Evolutionary conservation across 495 filamentous ascomycete genomes (phyloP).

Genomic region (Barbatosphaeria neglecta): DNA sequence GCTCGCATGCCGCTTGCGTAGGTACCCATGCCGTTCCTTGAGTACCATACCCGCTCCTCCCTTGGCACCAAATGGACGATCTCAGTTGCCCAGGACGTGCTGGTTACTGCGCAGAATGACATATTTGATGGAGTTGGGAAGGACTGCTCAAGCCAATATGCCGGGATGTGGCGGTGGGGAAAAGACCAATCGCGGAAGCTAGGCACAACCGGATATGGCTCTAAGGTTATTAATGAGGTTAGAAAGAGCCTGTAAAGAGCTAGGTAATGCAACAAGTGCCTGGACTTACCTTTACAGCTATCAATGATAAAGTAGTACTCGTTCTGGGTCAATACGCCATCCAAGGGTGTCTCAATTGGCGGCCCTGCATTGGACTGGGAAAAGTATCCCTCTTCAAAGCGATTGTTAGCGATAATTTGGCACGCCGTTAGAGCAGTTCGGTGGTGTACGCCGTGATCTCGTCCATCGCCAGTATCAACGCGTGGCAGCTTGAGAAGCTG

Average conservation of each 20-base stretch:
- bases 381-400: not conserved
- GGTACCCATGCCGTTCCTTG: too few relatives aligned
- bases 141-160: too few relatives aligned
- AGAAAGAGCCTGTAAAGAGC: not conserved
- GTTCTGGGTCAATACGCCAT: not conserved
- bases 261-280: too few relatives aligned
- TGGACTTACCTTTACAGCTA: too few relatives aligned
- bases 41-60: too few relatives aligned
- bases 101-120: too few relatives aligned
- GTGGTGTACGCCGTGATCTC: not conserved
- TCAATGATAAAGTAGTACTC: not conserved
- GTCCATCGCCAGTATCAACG: not conserved
- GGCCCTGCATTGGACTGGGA: not conserved
- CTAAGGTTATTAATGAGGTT: not conserved
- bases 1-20: too few relatives aligned
- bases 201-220: not conserved
- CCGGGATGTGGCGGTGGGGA: not conserved
- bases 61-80: too few relatives aligned
- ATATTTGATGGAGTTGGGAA: not conserved
- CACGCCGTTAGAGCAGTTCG: not conserved
- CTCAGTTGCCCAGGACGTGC: too few relatives aligned
- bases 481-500: not conserved
- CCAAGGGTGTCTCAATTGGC: not conserved
- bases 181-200: not conserved
- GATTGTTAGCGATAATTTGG: not conserved